phyloP scores from a whole-genome alignment of 805 yeast genomes.

The Spathaspora passalidarum region DNA sequence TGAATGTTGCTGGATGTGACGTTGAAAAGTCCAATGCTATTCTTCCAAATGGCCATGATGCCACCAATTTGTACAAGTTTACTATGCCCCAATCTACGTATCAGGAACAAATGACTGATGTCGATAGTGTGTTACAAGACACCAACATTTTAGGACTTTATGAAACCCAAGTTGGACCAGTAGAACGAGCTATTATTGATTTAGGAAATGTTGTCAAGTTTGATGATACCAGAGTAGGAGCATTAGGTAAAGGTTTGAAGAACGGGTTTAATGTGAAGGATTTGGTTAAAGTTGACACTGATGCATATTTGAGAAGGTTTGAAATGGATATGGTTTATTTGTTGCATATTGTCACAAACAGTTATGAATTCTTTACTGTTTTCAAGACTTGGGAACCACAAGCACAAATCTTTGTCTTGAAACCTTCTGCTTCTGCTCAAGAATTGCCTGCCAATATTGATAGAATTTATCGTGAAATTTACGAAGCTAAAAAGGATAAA shows the following conservation, averaged over 20 bases:
- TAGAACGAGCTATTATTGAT: slow-evolving; percentile 74
- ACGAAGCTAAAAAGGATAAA: slow-evolving; percentile 43
- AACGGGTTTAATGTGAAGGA: slow-evolving; percentile 74
- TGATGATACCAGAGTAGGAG: slow-evolving; percentile 71
- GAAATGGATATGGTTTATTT: slow-evolving; percentile 59
- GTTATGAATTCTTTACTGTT: slow-evolving; percentile 69
- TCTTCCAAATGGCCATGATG: slow-evolving; percentile 68
- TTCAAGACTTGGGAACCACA: slow-evolving; percentile 60
- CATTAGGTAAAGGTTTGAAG: slow-evolving; percentile 80
- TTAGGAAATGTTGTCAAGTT: slow-evolving; percentile 73
- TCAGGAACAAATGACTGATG: slow-evolving; percentile 51
- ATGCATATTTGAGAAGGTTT: slow-evolving; percentile 53
- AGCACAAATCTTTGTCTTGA: slow-evolving; percentile 54
- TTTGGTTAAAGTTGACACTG: slow-evolving; percentile 45
- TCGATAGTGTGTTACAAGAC: slow-evolving; percentile 63
- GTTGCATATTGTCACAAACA: slow-evolving; percentile 66
- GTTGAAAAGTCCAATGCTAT: slow-evolving; percentile 57
- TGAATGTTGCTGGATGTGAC: slow-evolving; percentile 45
- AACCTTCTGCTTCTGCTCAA: slow-evolving; percentile 69
- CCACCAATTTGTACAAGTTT: slow-evolving; percentile 53
- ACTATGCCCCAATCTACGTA: slow-evolving; percentile 66
- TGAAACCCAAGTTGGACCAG: slow-evolving; percentile 66
- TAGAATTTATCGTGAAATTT: slow-evolving; percentile 55
- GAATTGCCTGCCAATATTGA: slow-evolving; percentile 55
- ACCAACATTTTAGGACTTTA: slow-evolving; percentile 64